Evolutionary conservation across 2,329 filamentous ascomycete genomes (phyloP).

Genomic region (Cryphonectria parasitica): DNA sequence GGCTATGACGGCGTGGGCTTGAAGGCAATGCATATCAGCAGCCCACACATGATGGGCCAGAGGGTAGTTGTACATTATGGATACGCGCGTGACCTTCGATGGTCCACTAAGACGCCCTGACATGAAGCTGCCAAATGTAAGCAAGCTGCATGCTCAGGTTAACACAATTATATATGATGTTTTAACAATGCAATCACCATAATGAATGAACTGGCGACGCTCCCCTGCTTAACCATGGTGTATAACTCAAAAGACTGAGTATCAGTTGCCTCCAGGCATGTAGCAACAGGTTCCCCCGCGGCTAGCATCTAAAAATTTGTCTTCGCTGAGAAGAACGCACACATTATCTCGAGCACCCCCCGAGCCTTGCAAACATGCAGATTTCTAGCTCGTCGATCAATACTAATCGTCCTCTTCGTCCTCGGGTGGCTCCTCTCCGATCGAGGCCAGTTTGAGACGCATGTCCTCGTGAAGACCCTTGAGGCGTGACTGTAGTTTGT

Average conservation of each 20-base stretch:
- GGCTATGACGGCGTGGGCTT: background rate
- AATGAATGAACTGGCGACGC: background rate
- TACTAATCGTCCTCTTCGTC: constrained; percentile 37
- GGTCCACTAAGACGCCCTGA: background rate
- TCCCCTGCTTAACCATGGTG: background rate
- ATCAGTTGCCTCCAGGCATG: too few relatives aligned
- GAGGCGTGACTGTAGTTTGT: constrained; percentile 55
- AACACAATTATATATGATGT: background rate
- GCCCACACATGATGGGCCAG: background rate
- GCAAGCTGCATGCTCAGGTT: background rate
- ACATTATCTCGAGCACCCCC: background rate
- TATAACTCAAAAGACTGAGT: background rate
- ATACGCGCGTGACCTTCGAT: background rate
- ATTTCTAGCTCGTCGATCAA: background rate
- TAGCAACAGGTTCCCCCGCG: background rate
- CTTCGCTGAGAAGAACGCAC: background rate
- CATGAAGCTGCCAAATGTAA: background rate
- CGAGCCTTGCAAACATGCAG: background rate
- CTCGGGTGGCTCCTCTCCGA: constrained; percentile 37
- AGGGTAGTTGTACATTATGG: background rate
- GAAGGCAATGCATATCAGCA: background rate
- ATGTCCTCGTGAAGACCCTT: constrained; percentile 48
- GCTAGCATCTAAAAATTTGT: background rate
- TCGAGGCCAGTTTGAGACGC: constrained; percentile 41
- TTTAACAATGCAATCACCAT: background rate